Evolutionary conservation across 2,329 filamentous ascomycete species (phyloP).

Genomic region (Cladosporium sp.): DNA sequence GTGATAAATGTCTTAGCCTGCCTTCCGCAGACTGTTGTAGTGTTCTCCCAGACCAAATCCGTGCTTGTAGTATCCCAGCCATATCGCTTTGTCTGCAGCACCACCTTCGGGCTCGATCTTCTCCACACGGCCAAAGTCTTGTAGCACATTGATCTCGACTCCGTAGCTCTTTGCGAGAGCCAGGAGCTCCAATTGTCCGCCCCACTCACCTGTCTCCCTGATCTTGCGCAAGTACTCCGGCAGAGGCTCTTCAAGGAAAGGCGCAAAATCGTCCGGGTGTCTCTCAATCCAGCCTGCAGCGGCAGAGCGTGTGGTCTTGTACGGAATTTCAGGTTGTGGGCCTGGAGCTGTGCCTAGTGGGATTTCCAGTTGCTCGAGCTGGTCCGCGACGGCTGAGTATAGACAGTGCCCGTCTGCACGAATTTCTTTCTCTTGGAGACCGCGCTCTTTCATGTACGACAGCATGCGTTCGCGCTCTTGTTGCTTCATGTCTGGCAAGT

Average conservation of each 20-base stretch:
- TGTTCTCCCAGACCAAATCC: conserved; percentile 94
- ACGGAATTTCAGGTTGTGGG: conserved; percentile 42
- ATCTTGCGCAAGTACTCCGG: conserved; percentile 74
- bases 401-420: conserved; percentile 91
- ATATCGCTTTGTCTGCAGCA: conserved; percentile 62
- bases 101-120: conserved; percentile 63
- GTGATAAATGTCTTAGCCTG: neutral
- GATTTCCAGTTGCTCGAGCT: conserved; percentile 59
- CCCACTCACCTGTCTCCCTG: conserved; percentile 89
- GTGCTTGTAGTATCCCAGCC: conserved; percentile 94
- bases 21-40: conserved; percentile 78
- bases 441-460: conserved; percentile 62
- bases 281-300: conserved; percentile 76
- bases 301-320: conserved; percentile 67
- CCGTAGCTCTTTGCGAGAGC: conserved; percentile 81
- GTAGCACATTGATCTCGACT: conserved; percentile 80
- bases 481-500: conserved; percentile 71
- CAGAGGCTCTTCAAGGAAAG: conserved; percentile 83
- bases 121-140: conserved; percentile 77
- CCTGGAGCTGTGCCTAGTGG: conserved; percentile 40
- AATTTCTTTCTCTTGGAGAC: conserved; percentile 75
- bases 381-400: conserved; percentile 88
- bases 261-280: conserved; percentile 78
- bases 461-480: conserved; percentile 72
- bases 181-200: conserved; percentile 85